Evolutionary conservation across 179 eudicot genomes (phyloP), one percentile per base, ranked within the genome.

Genomic region (Drosera spatulata): DNA sequence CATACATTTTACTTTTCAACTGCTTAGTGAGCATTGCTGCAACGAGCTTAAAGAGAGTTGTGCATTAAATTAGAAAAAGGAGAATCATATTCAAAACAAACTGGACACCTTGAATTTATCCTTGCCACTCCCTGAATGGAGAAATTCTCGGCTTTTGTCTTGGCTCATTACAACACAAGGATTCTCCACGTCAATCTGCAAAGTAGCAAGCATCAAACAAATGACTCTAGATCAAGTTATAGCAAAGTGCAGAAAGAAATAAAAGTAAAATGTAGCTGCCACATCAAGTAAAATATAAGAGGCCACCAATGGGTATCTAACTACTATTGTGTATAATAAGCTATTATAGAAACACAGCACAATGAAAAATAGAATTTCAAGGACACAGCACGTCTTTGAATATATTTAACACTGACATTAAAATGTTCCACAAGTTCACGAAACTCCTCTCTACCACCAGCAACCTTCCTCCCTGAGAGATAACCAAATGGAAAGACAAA

Each of bases 161-260:
- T 94, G 99, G 68, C 78, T 87, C 99, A 94, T 90, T 58, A 94
- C 80, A 42, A 90, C 96, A 67, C 99, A 94, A 56, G 97, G 99
- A 80, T 94, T 94, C 68, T 94, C 96, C 41, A 94, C 99, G 76
- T 94, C 99, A 77, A 94, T 87, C 99, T 94, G 81, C 71, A 80
- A 60, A 73, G 39, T 11, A 60, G 41, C 66, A 64, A 54, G 61
- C 45, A 43, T 15, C 55, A 49, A 49, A 38, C 47, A 56, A 56
- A 63, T 53, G 50, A 43, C 55, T 5, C 41, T 15, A 49, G 62
- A 62, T 9, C 37, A 50, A 9, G 12, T 14, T 2, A 39, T 56
- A 50, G 33, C 15, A 33, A 60, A 41, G 39, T 22, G 40, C 55
- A 3, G 42, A 39, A 49, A 60, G 33, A 22, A 22, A 62, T 9